Evolutionary conservation across 1,139 yeast species (phyloP).

Genomic region (Lodderomyces orthopsilosis): DNA sequence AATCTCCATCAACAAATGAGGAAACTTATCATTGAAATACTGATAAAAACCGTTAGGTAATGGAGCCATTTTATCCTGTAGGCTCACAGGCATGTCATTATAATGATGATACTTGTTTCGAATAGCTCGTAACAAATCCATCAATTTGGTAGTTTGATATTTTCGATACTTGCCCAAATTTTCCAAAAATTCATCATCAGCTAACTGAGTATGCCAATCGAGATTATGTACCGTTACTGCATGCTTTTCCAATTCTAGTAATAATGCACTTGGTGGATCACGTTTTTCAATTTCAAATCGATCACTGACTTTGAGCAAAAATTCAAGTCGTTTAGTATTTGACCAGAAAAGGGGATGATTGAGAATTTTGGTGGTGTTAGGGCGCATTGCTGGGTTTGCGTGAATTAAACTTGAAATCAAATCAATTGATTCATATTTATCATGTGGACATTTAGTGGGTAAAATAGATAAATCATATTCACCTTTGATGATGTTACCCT

Average conservation of each 20-base stretch:
- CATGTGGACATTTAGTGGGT: conserved; percentile 40
- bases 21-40: conserved; percentile 74
- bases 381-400: conserved; percentile 67
- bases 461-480: conserved; percentile 52
- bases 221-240: conserved; percentile 53
- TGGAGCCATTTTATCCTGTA: conserved; percentile 66
- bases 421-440: conserved; percentile 65
- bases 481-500: conserved; percentile 81
- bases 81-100: conserved; percentile 74
- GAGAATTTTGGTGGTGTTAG: conserved; percentile 64
- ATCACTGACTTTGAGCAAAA: conserved; percentile 82
- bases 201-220: conserved; percentile 77
- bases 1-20: conserved; percentile 71
- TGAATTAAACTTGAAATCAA: conserved; percentile 71
- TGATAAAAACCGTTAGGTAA: conserved; percentile 80
- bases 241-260: conserved; percentile 56
- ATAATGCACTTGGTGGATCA: conserved; percentile 76
- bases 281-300: conserved; percentile 84
- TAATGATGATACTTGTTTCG: conserved; percentile 92
- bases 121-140: conserved; percentile 85
- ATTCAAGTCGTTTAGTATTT: conserved; percentile 70
- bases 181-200: conserved; percentile 64
- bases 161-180: conserved; percentile 89
- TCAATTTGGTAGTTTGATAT: conserved; percentile 70
- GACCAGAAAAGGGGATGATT: conserved; percentile 91